Base-by-base conservation (phyloP, 768 basidiomycete genomes). In the Amyloporia xantha region DNA sequence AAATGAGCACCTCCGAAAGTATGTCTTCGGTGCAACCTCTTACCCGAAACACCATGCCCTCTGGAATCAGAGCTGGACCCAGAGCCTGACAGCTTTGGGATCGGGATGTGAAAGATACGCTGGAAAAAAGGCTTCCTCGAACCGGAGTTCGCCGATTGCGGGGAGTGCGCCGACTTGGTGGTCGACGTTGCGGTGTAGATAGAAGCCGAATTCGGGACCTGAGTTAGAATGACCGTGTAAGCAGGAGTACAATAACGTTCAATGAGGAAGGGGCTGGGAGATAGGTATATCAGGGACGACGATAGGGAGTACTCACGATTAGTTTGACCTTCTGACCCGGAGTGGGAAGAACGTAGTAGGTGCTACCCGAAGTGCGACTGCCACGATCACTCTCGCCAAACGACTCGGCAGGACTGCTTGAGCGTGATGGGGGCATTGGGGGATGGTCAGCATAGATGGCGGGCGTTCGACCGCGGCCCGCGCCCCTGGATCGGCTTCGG, bases 251-350 rank as follows among this genome's bases (percentile, higher is more conserved):
- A 51, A 19, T 30, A 24, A 41, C 47, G 35, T 46, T n/a, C 10
- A 44, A 44, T 28, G 39, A 53, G 50, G 41, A 51, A 51, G 35
- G 46, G n/a, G 51, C 39, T 39, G 48, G 38, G 51, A 39, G 2
- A 15, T 21, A 41, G 51, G 41, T 37, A 47, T 55, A 43, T 47
- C 13, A 19, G n/a, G 36, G 46, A 47, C 49, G 28, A 25, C 10
- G 24, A 35, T n/a, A 41, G 57, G 50, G 39, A 53, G 49, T n/a
- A 75, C 86, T 73, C 66, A 86, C 86, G 58, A 87, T 73, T 53
- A 85, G 74, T 62, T 82, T 84, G 49, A 86, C 76, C 57, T 86
- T 88, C 60, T 85, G 83, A n/a, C 82, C 81, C 10, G 77, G 76
- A 10, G 76, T 72, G 3, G 84, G 84, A 35, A 85, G 72, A 54